phyloP scores from a whole-genome alignment of 2,329 filamentous ascomycete genomes.

The Gyromitra esculenta region DNA sequence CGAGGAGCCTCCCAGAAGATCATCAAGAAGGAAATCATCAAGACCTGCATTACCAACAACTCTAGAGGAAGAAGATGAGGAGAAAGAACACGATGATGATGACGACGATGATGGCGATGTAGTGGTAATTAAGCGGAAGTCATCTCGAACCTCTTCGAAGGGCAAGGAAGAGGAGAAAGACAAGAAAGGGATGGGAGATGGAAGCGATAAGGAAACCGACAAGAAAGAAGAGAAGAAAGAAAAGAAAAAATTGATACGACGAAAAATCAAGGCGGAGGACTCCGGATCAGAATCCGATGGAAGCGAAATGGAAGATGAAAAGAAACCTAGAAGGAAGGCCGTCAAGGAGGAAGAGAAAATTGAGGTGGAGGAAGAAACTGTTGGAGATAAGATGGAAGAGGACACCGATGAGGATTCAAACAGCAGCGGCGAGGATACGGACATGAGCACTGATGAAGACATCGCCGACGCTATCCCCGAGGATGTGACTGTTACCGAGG shows the following conservation, averaged over 20 bases:
- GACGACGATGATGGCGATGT: conserved; percentile 27
- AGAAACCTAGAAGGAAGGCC: conserved; percentile 29
- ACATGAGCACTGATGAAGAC: conserved; percentile 50
- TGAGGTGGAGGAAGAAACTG: conserved; percentile 53
- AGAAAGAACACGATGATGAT: conserved; percentile 45
- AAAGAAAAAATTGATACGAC: conserved; percentile 48
- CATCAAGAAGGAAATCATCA: conserved; percentile 35
- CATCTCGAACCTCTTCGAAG: conserved; percentile 36
- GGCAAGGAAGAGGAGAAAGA: conserved; percentile 48
- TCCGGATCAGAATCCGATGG: conserved; percentile 36
- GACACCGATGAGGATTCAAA: conserved; percentile 43
- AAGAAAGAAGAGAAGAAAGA: conserved; percentile 49
- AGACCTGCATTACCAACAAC: conserved; percentile 46
- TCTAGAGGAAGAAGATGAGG: conserved; percentile 47
- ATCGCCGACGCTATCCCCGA: conserved; percentile 21
- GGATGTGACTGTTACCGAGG: conserved; percentile 10
- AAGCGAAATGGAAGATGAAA: conserved; percentile 33
- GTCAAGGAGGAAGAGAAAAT: conserved; percentile 44
- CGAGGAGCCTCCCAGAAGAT: conserved; percentile 43
- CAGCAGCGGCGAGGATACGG: conserved; percentile 44
- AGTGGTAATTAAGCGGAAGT: conserved; percentile 30
- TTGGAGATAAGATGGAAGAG: conserved; percentile 48
- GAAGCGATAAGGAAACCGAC: conserved; percentile 38
- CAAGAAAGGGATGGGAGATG: conserved; percentile 43
- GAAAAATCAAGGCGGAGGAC: conserved; percentile 55